These are phyloP conservation scores for Isabelozyma rhagii DNA, from an alignment of 805 yeast genomes.

Conservation along the genomic window DNA sequence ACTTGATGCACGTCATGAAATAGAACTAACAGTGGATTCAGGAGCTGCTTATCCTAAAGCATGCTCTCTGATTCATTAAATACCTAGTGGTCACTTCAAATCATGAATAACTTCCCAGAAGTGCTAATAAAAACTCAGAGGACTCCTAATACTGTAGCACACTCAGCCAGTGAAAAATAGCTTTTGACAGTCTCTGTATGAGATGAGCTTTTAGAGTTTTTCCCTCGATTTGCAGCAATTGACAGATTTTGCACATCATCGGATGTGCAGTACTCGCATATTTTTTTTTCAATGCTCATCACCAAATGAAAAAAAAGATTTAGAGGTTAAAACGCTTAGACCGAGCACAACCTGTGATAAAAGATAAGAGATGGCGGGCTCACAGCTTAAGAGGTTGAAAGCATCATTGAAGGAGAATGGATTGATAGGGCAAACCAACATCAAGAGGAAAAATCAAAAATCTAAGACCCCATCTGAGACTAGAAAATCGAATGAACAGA, in stretches of 20 bases:
- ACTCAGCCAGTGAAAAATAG: no score
- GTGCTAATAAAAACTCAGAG: no score
- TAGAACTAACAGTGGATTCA: no score
- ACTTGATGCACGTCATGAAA: no score
- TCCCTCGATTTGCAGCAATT: neutral
- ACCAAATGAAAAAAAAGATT: neutral
- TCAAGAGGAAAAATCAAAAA: slow-evolving; percentile 54
- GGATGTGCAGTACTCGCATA: neutral
- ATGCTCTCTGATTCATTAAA: no score
- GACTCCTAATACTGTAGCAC: no score
- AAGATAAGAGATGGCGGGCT: slow-evolving; percentile 61
- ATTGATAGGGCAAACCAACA: slow-evolving; percentile 80
- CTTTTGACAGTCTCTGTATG: no score
- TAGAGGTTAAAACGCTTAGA: neutral
- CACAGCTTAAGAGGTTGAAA: slow-evolving; percentile 81
- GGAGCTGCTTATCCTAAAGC: no score
- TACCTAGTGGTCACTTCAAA: no score
- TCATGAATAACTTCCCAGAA: no score
- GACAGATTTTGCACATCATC: neutral
- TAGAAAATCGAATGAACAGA: slow-evolving; percentile 64
- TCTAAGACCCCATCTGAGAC: slow-evolving; percentile 54
- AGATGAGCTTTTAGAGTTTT: neutral
- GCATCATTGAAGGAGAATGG: slow-evolving; percentile 76
- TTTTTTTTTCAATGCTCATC: neutral
- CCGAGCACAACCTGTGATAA: no score